A percentile compares a stretch with the other conserved stretches of the same genome.
Evolutionary conservation across 306 rosid genomes (phyloP).

Genomic region (Ormosia emarginata): DNA sequence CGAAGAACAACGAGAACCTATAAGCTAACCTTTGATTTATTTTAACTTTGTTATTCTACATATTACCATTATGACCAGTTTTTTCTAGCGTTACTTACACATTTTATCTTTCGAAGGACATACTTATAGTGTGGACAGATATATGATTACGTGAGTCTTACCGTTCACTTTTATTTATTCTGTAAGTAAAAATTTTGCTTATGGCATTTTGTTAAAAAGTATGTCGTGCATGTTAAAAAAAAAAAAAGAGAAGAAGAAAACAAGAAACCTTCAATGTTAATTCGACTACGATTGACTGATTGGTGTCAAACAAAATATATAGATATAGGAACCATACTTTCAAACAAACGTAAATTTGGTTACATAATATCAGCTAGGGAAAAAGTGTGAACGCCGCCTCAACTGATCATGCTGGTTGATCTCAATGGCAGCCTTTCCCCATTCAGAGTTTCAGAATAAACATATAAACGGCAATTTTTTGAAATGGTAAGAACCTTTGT

Average conservation of each 20-base stretch:
- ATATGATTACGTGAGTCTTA: too few species aligned
- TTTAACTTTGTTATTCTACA: too few species aligned
- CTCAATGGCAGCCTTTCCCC: neutral
- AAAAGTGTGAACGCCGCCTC: neutral
- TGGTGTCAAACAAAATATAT: neutral
- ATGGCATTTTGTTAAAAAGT: neutral
- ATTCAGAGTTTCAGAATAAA: neutral
- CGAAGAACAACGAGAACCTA: too few species aligned
- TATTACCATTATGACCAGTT: too few species aligned
- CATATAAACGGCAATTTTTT: neutral
- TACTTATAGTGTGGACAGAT: too few species aligned
- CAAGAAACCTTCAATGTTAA: too few species aligned
- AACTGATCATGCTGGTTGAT: neutral
- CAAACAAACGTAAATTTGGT: neutral
- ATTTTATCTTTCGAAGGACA: too few species aligned
- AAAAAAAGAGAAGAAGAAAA: neutral
- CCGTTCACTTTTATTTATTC: too few species aligned
- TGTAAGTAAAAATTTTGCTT: neutral
- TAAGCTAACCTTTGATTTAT: too few species aligned
- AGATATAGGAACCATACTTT: neutral
- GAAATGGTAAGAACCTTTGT: constrained; percentile 2
- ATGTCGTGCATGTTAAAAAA: neutral
- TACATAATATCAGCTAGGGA: neutral
- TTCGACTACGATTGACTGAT: neutral
- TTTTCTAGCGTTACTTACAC: too few species aligned